phyloP scores from a whole-genome alignment of 2,329 filamentous ascomycete genomes.

The Acrocalymma vagum region DNA sequence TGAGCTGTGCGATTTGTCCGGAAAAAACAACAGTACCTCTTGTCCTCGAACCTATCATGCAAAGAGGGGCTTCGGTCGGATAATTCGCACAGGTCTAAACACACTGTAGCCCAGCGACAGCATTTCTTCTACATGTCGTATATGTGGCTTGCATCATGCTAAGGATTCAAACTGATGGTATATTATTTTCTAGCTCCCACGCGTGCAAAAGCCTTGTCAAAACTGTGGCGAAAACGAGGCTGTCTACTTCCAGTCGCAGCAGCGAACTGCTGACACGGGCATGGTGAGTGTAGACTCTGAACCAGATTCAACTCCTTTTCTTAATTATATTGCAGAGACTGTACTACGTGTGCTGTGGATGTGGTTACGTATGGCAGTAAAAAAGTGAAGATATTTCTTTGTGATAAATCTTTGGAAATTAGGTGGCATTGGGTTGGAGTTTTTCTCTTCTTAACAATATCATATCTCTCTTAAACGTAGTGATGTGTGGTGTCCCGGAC shows the following conservation, averaged over 20 bases:
- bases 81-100: conserved; percentile 43
- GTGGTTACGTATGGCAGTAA: conserved; percentile 85
- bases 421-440: conserved; percentile 42
- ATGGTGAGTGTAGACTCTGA: conserved; percentile 72
- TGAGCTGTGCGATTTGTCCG: too few relatives aligned
- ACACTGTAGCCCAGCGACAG: too few relatives aligned
- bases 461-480: too few relatives aligned
- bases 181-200: conserved; percentile 92
- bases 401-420: conserved; percentile 16
- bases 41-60: too few relatives aligned
- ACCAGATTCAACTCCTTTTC: conserved; percentile 1
- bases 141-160: too few relatives aligned
- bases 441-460: conserved; percentile 30
- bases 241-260: conserved; percentile 98
- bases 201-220: conserved; percentile 85
- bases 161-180: too few relatives aligned
- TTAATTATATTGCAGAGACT: conserved; percentile 52
- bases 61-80: too few relatives aligned
- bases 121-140: too few relatives aligned
- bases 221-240: conserved; percentile 86
- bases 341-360: conserved; percentile 84
- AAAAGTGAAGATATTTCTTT: too few relatives aligned
- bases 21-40: too few relatives aligned
- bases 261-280: conserved; percentile 94
- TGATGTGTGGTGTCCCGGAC: conserved; percentile 37